Evolutionary conservation across 2,329 filamentous ascomycete species (phyloP), one percentile per base, ranked within the genome.

Genomic region (Trichoderma guizhouense): DNA sequence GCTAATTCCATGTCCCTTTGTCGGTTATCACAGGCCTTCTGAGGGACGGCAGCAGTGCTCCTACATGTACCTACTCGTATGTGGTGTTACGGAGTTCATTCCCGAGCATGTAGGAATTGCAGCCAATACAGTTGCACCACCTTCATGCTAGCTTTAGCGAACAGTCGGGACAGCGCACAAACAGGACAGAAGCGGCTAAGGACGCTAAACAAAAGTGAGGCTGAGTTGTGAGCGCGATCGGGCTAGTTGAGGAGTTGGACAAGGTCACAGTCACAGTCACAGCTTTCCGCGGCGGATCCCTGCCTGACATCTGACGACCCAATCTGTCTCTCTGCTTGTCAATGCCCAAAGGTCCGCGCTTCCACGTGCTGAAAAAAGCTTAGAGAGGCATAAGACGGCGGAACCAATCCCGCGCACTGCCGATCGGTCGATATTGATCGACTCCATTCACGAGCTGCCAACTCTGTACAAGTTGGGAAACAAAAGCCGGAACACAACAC

Each of bases 371-470:
- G 39, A 36, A 47, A 12, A 15, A 15, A 32, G 39, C 39, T n/a
- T 43, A 43, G 34, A 7, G 2, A 15, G 57, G 39, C 32, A 53
- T 61, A 53, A 53, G 39, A 62, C 57, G 39, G 67, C 67, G 67
- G 67, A 69, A 69, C 39, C 21, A 69, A 62, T 69, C 21, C 67
- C 67, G 67, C 67, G 21, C 36, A 47, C 28, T n/a, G 67, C 67
- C 57, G 67, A 69, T 69, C 67, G 51, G 32, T 26, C 36, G 39
- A 34, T 69, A 53, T 39, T 36, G 30, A 51, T 61, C 57, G 39
- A 60, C 34, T 39, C 39, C 64, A n/a, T 18, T 28, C 39, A 69
- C 66, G 66, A 69, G 57, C 39, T 69, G 66, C 66, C 66, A n/a
- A 47, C 53, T 60, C 53, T 30, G 65, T 43, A 3, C 15, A 58